Evolutionary conservation across 2,329 filamentous ascomycete species (phyloP).

Genomic region (Talaromyces sp.): DNA sequence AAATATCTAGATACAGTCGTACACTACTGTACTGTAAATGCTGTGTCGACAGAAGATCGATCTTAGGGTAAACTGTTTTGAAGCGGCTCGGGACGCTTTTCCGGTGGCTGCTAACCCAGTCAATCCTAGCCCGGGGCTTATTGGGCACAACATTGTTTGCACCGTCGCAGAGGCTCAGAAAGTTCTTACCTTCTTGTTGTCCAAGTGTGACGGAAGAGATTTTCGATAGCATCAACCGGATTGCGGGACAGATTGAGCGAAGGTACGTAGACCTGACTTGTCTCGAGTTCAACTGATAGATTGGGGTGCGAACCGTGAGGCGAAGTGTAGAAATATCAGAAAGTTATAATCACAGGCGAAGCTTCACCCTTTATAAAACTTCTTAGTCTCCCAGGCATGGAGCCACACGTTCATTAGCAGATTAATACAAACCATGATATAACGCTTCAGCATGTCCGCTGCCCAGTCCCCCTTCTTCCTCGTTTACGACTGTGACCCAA

Average conservation of each 20-base stretch:
- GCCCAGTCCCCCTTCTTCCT: not conserved
- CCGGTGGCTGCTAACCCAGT: constrained; percentile 16
- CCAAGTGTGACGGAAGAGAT: not conserved
- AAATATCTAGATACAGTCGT: not conserved
- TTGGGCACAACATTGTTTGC: not conserved
- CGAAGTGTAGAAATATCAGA: not conserved
- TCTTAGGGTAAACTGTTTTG: constrained; percentile 1
- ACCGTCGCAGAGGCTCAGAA: not conserved
- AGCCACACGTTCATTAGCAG: not conserved
- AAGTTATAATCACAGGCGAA: not conserved
- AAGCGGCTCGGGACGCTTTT: constrained; percentile 15
- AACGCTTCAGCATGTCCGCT: not conserved
- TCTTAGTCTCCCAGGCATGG: not conserved
- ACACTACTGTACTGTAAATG: not conserved
- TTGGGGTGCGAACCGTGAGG: not conserved
- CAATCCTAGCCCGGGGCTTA: not conserved
- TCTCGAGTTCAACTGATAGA: not conserved
- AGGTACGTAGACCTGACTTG: not conserved
- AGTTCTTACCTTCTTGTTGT: not conserved
- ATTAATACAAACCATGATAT: constrained; percentile 7
- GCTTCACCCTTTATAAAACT: not conserved
- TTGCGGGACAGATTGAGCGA: not conserved
- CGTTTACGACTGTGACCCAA: not conserved
- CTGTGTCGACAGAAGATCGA: not conserved
- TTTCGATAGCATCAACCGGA: not conserved